Conservation (phyloP, 306 rosid genomes). For the Acacia crassicarpa region DNA sequence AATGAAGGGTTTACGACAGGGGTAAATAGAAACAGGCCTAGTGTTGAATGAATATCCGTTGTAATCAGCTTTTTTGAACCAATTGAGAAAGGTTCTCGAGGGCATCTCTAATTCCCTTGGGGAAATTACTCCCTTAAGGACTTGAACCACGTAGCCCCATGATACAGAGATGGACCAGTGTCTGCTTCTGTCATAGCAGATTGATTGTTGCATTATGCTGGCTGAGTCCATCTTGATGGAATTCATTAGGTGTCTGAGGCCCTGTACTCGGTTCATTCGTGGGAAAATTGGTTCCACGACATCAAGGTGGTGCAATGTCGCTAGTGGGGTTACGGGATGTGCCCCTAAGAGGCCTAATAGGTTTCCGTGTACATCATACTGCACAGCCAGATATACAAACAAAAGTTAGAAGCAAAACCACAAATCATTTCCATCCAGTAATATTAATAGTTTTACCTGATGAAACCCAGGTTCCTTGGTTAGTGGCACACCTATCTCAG, state of each 20-base stretch:
- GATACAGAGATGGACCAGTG: constrained; percentile 85
- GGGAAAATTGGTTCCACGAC: constrained; percentile 89
- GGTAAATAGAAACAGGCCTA: constrained; percentile 54
- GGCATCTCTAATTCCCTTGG: constrained; percentile 90
- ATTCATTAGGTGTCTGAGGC: constrained; percentile 57
- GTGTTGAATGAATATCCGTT: constrained; percentile 94
- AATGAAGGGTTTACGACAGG: constrained; percentile 76
- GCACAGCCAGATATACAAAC: constrained; percentile 33
- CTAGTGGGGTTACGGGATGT: constrained; percentile 80
- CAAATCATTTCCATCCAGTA: neutral
- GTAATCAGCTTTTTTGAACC: constrained; percentile 78
- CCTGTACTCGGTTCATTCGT: constrained; percentile 44
- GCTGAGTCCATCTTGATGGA: constrained; percentile 62
- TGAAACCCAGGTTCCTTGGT: constrained; percentile 90
- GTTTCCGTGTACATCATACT: constrained; percentile 93
- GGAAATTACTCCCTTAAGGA: constrained; percentile 68
- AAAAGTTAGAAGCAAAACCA: neutral
- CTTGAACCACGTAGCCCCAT: constrained; percentile 87
- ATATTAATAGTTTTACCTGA: constrained; percentile 53
- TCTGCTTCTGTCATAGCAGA: constrained; percentile 68
- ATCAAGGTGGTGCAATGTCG: constrained; percentile 81
- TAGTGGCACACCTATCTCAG: constrained; percentile 92
- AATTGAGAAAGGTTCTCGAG: constrained; percentile 76
- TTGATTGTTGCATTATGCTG: constrained; percentile 88
- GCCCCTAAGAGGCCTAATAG: constrained; percentile 78